Evolutionary conservation across 1,139 yeast genomes (phyloP).

Genomic region (Protomyces inouyei): DNA sequence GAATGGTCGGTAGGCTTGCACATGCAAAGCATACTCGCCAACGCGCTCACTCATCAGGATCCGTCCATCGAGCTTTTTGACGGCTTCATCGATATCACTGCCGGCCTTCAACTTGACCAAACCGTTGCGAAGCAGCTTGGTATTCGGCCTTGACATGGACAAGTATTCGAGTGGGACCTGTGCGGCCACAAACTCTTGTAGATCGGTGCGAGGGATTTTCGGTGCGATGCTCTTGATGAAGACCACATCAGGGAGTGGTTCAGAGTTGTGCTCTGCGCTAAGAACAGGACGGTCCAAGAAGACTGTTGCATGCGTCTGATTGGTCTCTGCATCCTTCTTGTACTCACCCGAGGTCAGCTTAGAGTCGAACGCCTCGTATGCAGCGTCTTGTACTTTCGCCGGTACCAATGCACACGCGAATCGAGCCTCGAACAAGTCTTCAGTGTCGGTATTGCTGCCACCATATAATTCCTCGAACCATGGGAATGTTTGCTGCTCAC

Average conservation of each 20-base stretch:
- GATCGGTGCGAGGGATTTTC: neutral
- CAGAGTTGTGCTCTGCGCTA: neutral
- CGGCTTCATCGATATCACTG: constrained; percentile 25
- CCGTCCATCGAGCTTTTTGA: constrained; percentile 30
- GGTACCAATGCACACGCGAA: neutral
- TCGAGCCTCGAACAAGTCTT: constrained; percentile 25
- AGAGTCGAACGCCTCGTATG: neutral
- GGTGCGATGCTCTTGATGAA: neutral
- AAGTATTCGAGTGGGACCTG: neutral
- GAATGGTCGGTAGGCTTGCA: constrained; percentile 5
- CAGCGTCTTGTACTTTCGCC: neutral
- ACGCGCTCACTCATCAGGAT: constrained; percentile 19
- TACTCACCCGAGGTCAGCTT: neutral
- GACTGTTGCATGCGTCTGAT: neutral
- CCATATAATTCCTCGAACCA: constrained; percentile 34
- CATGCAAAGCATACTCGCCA: constrained; percentile 18
- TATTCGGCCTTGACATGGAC: constrained; percentile 32
- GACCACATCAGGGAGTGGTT: neutral
- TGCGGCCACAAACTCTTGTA: neutral
- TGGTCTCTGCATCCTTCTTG: neutral
- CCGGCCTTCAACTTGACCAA: constrained; percentile 30
- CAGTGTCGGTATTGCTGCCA: constrained; percentile 15
- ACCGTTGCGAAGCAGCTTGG: constrained; percentile 28
- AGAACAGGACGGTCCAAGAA: neutral
- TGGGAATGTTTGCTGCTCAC: constrained; percentile 29